Conservation (phyloP, 2,329 filamentous ascomycete species). For the Aspergillus sclerotialis region DNA sequence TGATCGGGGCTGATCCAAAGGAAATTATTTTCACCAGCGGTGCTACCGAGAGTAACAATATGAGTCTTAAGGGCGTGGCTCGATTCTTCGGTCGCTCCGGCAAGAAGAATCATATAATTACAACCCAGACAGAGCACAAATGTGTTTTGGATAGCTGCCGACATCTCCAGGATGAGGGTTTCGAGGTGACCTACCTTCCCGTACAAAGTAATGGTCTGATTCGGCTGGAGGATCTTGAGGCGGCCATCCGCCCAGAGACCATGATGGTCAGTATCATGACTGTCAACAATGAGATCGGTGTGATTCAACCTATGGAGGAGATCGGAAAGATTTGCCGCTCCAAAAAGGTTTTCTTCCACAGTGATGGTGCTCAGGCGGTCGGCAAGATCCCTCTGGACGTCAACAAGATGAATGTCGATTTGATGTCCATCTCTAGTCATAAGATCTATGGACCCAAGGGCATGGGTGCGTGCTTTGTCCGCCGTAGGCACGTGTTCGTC, state of each 20-base stretch:
- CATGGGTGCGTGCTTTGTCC: slow-evolving; percentile 91
- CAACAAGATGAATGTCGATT: slow-evolving; percentile 94
- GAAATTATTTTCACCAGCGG: slow-evolving; percentile 99
- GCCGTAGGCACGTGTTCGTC: slow-evolving; percentile 80
- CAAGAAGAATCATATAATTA: slow-evolving; percentile 99
- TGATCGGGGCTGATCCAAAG: slow-evolving; percentile 92
- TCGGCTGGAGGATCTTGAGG: slow-evolving; percentile 74
- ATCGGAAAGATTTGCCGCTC: slow-evolving; percentile 87
- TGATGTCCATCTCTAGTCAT: slow-evolving; percentile 98
- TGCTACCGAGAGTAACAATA: slow-evolving; percentile 98
- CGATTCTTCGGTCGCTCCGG: slow-evolving; percentile 86
- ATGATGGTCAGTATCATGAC: slow-evolving; percentile 94
- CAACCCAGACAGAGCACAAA: slow-evolving; percentile 96
- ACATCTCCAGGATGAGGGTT: slow-evolving; percentile 94
- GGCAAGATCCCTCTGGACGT: slow-evolving; percentile 96
- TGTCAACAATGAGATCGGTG: slow-evolving; percentile 98
- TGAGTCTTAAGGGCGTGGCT: slow-evolving; percentile 98
- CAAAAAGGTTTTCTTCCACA: slow-evolving; percentile 97
- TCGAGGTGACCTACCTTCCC: slow-evolving; percentile 92
- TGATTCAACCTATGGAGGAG: slow-evolving; percentile 92
- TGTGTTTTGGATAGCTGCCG: slow-evolving; percentile 96
- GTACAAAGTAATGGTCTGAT: slow-evolving; percentile 83
- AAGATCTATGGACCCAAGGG: slow-evolving; percentile 99
- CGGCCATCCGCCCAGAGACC: slow-evolving; percentile 84
- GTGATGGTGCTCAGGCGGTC: slow-evolving; percentile 93